Evolutionary conservation across 306 rosid genomes (phyloP).

Genomic region (Purshia tridentata): DNA sequence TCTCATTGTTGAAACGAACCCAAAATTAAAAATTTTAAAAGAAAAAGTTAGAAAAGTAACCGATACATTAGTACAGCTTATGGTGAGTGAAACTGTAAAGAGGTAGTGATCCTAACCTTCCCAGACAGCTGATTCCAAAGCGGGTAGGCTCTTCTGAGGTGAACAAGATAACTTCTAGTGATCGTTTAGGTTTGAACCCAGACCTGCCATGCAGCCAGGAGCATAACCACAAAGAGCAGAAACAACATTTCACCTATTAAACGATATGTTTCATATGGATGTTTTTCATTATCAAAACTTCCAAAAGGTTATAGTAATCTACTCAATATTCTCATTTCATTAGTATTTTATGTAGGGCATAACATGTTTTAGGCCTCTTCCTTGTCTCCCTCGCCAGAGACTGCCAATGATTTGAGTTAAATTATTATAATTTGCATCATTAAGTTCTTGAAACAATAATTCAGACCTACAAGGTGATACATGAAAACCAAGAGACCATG

Average conservation of each 20-base stretch:
- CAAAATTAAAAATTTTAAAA: neutral
- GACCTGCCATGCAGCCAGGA: constrained; percentile 53
- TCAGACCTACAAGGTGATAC: neutral
- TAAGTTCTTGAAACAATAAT: neutral
- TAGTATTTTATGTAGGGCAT: neutral
- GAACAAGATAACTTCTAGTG: constrained; percentile 81
- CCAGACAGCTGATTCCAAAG: constrained; percentile 90
- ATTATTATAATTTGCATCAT: neutral
- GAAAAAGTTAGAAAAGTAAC: constrained; percentile 3
- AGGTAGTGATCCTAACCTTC: constrained; percentile 58
- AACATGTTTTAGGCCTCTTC: neutral
- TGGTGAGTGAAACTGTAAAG: constrained; percentile 12
- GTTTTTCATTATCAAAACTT: neutral
- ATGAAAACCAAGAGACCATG: neutral
- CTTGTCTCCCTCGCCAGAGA: neutral
- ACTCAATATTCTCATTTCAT: neutral
- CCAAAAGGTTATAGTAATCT: neutral
- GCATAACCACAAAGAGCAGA: neutral
- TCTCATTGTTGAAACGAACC: neutral
- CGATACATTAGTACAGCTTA: constrained; percentile 12
- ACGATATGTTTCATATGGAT: neutral
- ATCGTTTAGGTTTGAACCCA: constrained; percentile 74
- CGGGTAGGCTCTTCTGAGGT: constrained; percentile 99
- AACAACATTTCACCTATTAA: neutral
- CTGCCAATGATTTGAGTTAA: neutral